Evolutionary conservation across 176 grass and related monocot species (phyloP).

Genomic region (Lolium rigidum): DNA sequence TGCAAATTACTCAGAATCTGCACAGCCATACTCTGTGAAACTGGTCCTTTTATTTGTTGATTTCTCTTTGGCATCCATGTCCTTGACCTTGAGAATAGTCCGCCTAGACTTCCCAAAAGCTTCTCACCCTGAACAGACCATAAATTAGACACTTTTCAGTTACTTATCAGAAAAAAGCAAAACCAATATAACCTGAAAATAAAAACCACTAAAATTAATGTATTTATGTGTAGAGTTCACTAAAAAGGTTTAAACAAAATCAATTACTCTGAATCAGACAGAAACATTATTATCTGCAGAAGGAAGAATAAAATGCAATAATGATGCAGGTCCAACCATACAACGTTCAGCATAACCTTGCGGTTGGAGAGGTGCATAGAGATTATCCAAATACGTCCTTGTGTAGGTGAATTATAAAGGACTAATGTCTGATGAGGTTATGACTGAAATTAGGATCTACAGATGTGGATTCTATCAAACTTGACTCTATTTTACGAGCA

Average conservation of each 20-base stretch:
- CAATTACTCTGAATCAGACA: constrained; percentile 10
- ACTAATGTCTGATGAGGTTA: constrained; percentile 25
- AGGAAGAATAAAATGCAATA: background rate
- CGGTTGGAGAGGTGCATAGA: background rate
- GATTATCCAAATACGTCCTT: background rate
- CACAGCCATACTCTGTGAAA: constrained; percentile 60
- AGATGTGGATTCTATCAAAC: constrained; percentile 5
- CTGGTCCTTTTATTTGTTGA: constrained; percentile 77
- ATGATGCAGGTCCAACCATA: background rate
- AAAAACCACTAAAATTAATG: background rate
- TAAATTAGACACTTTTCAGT: background rate
- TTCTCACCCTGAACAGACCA: constrained; percentile 69
- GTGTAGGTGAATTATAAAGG: background rate
- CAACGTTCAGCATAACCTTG: background rate
- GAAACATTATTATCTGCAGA: background rate
- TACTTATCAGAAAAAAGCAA: constrained; percentile 31
- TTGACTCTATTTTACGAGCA: background rate
- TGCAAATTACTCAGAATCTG: constrained; percentile 32
- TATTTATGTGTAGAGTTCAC: background rate
- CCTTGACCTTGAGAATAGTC: constrained; percentile 94
- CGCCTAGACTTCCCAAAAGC: constrained; percentile 91
- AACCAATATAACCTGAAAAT: background rate
- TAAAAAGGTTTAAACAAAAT: background rate
- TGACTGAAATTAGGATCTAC: constrained; percentile 22
- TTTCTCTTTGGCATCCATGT: constrained; percentile 90